Evolutionary conservation across 352 stramenopile genomes (phyloP), one percentile per base, ranked within the genome.

Genomic region (Phytophthora sp.): DNA sequence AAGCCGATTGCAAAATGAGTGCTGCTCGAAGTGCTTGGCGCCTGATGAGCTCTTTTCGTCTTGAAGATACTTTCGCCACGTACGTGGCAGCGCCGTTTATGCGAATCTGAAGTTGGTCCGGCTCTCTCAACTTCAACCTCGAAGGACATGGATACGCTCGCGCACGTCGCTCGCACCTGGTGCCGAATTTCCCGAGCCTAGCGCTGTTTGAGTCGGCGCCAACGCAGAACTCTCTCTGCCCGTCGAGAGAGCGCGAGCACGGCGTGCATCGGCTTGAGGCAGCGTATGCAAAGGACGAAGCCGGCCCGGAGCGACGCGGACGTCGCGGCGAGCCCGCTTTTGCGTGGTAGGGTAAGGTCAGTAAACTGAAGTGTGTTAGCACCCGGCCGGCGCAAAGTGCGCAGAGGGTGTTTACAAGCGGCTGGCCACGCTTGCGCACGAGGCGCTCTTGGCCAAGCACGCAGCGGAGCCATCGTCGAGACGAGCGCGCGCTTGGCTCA

Each of bases 321-420:
- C 18, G 37, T n/a, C 10, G 32, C 13, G 26, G 41, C 12, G 20
- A 48, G 18, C 41, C 20, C 20, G 43, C 10, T 20, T 59, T 42
- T 59, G 38, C 38, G 34, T 49, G 13, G 35, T 58, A 59, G 38
- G 51, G 51, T 6, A 59, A 59, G 51, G 50, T 49, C 50, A 46
- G 49, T 48, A 57, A 57, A 57, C 37, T 58, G 37, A 58, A 50
- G 51, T 30, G 39, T 50, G 51, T 42, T 46, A 46, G 27, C 43
- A 51, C 43, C 43, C 23, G 27, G 43, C 15, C 43, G 37, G n/a
- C 37, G 23, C 37, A 17, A 44, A 45, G 42, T 26, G 31, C 11
- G 18, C 28, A 59, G 51, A 59, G 27, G 51, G 51, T 43, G 51
- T 59, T 59, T 51, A 59, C 51, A 59, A 58, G 51, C 24, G 30